Percentiles rank a stretch among this genome's conserved stretches.
phyloP scores from a whole-genome alignment of 441 rosid species.

The Cnidoscolus chayamansa region DNA sequence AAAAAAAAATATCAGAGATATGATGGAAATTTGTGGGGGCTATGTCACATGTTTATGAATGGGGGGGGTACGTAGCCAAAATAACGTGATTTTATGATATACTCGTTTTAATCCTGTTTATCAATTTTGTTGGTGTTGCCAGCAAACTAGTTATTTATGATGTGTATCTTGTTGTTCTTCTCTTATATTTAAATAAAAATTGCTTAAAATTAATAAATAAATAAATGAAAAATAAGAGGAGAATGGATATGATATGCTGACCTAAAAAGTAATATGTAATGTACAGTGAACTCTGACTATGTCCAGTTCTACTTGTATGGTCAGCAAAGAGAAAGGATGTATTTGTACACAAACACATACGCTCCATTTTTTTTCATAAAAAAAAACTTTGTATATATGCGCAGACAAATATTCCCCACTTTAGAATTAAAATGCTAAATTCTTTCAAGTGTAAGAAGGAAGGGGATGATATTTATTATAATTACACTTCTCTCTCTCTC shows the following conservation, averaged over 20 bases:
- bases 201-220: too few relatives aligned
- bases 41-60: too few relatives aligned
- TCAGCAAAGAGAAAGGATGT: slow-evolving; percentile 6
- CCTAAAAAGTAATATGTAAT: background rate
- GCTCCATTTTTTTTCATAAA: too few relatives aligned
- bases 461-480: background rate
- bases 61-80: too few relatives aligned
- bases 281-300: slow-evolving; percentile 1
- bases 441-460: background rate
- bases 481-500: background rate
- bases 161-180: too few relatives aligned
- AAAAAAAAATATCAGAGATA: too few relatives aligned
- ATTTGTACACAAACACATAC: background rate
- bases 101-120: too few relatives aligned
- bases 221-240: background rate
- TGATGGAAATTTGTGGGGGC: too few relatives aligned
- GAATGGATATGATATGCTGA: slow-evolving; percentile 7
- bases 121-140: too few relatives aligned
- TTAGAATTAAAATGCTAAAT: background rate
- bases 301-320: slow-evolving; percentile 3
- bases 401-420: slow-evolving; percentile 39
- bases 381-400: background rate
- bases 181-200: too few relatives aligned
- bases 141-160: too few relatives aligned
- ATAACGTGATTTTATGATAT: too few relatives aligned